Conservation (phyloP, 1,284 basidiomycete genomes). For the Bondarzewia mesenterica region DNA sequence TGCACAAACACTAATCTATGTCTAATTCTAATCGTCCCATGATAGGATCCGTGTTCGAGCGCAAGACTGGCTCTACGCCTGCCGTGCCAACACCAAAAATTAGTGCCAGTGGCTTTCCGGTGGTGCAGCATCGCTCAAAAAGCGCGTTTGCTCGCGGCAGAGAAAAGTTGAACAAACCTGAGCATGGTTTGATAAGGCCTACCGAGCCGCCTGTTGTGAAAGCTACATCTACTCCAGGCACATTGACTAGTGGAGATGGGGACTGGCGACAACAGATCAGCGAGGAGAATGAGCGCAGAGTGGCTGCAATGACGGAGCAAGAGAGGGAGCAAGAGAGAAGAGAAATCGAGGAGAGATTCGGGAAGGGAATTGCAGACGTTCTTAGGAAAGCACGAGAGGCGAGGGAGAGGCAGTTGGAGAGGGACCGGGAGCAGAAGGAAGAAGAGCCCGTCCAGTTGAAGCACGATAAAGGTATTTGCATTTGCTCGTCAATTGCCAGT, state of each 20-base stretch:
- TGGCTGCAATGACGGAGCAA: conserved; percentile 49
- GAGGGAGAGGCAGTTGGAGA: conserved; percentile 9
- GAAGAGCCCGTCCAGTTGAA: neutral
- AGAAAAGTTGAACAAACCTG: conserved; percentile 24
- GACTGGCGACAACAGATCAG: conserved; percentile 33
- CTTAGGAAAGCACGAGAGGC: conserved; percentile 41
- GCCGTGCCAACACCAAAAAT: conserved; percentile 3
- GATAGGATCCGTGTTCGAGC: conserved; percentile 14
- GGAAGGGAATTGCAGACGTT: conserved; percentile 50
- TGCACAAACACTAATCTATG: too few relatives aligned
- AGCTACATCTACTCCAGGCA: neutral
- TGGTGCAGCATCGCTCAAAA: conserved; percentile 52
- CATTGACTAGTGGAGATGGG: neutral
- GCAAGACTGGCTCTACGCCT: conserved; percentile 2
- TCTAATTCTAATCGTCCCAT: too few relatives aligned
- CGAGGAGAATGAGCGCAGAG: conserved; percentile 44
- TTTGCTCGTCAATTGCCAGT: neutral
- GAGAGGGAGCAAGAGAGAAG: conserved; percentile 47
- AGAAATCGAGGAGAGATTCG: conserved; percentile 64
- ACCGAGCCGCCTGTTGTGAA: conserved; percentile 9
- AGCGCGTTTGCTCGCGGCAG: conserved; percentile 48
- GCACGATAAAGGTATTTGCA: neutral
- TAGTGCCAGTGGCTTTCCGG: conserved; percentile 41
- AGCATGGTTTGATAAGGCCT: neutral
- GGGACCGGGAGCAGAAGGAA: conserved; percentile 1